Evolutionary conservation across 352 stramenopile species (phyloP).

Genomic region (Phytophthora europaea): DNA sequence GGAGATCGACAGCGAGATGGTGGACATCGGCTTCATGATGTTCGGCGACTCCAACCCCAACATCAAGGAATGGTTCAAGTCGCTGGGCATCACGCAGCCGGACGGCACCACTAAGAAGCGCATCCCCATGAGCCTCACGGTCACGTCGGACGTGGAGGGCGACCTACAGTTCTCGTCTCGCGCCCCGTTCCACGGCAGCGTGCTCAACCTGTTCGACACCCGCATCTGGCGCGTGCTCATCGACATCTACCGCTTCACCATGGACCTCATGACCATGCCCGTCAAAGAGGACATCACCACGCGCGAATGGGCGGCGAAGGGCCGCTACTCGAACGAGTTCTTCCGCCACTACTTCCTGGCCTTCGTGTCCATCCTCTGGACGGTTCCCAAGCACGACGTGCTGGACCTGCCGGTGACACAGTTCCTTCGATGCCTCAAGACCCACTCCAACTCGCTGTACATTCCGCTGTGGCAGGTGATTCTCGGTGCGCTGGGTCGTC

Average conservation of each 20-base stretch:
- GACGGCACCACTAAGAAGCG: slow-evolving; percentile 88
- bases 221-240: slow-evolving; percentile 88
- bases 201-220: slow-evolving; percentile 76
- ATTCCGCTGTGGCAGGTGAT: slow-evolving; percentile 90
- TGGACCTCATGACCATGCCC: slow-evolving; percentile 88
- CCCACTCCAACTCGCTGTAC: slow-evolving; percentile 89
- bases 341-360: slow-evolving; percentile 91
- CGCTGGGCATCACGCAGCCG: slow-evolving; percentile 85
- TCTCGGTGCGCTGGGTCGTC: slow-evolving; percentile 73
- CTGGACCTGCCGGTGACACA: slow-evolving; percentile 85
- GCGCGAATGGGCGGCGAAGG: slow-evolving; percentile 74
- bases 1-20: slow-evolving; percentile 87
- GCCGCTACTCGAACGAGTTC: slow-evolving; percentile 86
- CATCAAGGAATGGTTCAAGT: slow-evolving; percentile 93
- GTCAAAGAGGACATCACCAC: slow-evolving; percentile 82
- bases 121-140: slow-evolving; percentile 90
- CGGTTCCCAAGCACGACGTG: slow-evolving; percentile 85
- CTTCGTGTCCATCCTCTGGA: slow-evolving; percentile 91
- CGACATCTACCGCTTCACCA: slow-evolving; percentile 90
- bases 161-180: slow-evolving; percentile 91
- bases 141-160: slow-evolving; percentile 82
- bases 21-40: slow-evolving; percentile 93
- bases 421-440: slow-evolving; percentile 90
- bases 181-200: slow-evolving; percentile 70
- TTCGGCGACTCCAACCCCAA: slow-evolving; percentile 92